Base-by-base conservation (phyloP, 2,329 filamentous ascomycete genomes). In the Cytospora piceae region DNA sequence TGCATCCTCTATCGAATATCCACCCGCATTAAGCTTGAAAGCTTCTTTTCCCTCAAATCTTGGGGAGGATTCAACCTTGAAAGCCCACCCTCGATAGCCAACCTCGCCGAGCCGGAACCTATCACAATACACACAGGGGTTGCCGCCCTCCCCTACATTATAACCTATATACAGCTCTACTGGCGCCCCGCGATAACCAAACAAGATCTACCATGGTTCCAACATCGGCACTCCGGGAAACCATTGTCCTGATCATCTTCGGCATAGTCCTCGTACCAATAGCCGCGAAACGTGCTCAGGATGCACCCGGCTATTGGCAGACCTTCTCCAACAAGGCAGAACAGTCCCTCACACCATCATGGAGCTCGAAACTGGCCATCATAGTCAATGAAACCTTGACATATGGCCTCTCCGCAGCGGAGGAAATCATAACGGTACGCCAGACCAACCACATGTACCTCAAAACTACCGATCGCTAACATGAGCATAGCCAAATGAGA, bases 241-340 rank as follows among this genome's bases (percentile, higher is more conserved):
- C 66, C 34, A 53, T 68, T 14, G 27, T 68, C 55, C 59, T 68
- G 37, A 29, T 68, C 63, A 63, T 68, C 42, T 66, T 68, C 52
- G 66, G 66, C 34, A 56, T 68, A 29, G 57, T 68, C 51, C 66
- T 68, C 22, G 66, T 68, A 31, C 66, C 66, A 34, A 68, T 66
- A 59, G 66, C 66, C 39, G 66, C 66, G 22, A 66, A 66, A 57
- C 66, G 66, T 54, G 66, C 66, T 29, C 66, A 67, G 51, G 55
- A 67, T 58, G 66, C 66, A 56, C 66, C 63, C 32, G 63, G 63
- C 55, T 67, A 66, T 52, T 65, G 63, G 66, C 64, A 63, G 42
- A 62, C 63, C 20, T 67, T 66, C 31, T 46, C 51, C 24, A 42
- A 57, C n/a, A 51, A 49, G 34, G 34, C n/a, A 57, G 51, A 61